Evolutionary conservation across 345 rosid genomes (phyloP).

Genomic region (Crucihimalaya himalaica): DNA sequence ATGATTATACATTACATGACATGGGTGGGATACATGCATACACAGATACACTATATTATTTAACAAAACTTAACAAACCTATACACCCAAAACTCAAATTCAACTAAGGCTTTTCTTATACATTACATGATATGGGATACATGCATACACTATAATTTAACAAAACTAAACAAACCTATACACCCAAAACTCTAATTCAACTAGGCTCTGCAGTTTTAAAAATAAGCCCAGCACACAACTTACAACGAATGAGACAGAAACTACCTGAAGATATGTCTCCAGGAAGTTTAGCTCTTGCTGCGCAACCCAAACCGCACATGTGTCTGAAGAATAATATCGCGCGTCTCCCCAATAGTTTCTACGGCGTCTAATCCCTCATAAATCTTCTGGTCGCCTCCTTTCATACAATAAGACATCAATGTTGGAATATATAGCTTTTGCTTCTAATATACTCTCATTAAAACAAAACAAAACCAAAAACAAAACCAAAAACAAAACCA

Average conservation of each 20-base stretch:
- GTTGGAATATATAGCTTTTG: conserved; percentile 4
- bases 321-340: conserved; percentile 17
- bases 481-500: too few species aligned
- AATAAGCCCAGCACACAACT: background rate
- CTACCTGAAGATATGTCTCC: background rate
- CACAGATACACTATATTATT: background rate
- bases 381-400: conserved; percentile 9
- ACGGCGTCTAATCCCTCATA: conserved; percentile 15
- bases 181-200: background rate
- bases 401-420: conserved; percentile 3
- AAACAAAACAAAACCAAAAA: too few species aligned
- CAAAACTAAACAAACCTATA: conserved; percentile 5
- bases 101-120: background rate
- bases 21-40: background rate
- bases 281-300: background rate
- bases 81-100: background rate
- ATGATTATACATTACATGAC: too few species aligned
- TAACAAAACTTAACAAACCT: background rate
- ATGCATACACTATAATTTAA: background rate
- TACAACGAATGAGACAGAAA: background rate
- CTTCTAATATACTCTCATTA: background rate
- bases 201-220: background rate
- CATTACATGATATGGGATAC: background rate
- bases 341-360: background rate
- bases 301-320: background rate